Base-by-base conservation (phyloP, 257 asterid genomes). In the Coffea canephora region DNA sequence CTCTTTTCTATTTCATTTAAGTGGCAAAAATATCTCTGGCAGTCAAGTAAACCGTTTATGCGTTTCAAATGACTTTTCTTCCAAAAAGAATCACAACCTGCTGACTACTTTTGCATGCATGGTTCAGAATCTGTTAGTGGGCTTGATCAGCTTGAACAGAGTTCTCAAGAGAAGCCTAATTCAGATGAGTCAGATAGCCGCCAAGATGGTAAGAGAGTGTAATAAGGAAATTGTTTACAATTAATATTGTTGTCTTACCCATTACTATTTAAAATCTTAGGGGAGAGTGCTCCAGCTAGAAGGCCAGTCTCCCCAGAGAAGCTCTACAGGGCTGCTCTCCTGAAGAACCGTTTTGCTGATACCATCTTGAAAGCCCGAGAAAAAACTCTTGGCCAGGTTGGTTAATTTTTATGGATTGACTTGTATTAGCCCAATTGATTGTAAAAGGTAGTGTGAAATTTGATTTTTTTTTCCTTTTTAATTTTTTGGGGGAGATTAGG, bases 361-460 rank as follows among this genome's bases (percentile, higher is more conserved):
- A 95, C 95, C 48, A 95, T 95, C 83, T 82, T 95, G 78, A 95
- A 92, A 87, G 99, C 98, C 78, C 91, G 86, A 78, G 99, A 93
- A 83, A 92, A 94, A 86, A 83, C 97, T 3, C 90, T 93, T 48
- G 81, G 64, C 82, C 92, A 94, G 95, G 98, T 94, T 77, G 45
- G 79, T 80, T 62, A 50, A 18, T 15, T 82, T 39, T 66, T 48
- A 68, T 46, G 13, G 76, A 52, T 41, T 74, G 65, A 31, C 57
- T 72, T 49, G 9, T 50, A 27, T 57, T 72, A 77, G 25, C 43
- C 66, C 25, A 52, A 45, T 68, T 4, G 16, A 46, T 81, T 43
- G 8, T 50, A 52, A 46, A 13, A 36, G 34, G 34, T 3, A 46
- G 18, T 27, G n/a, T 39, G 50, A 19, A 39, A 72, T 14, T 76